phyloP scores from a whole-genome alignment of 1,139 yeast species.

The Hyphopichia burtonii region DNA sequence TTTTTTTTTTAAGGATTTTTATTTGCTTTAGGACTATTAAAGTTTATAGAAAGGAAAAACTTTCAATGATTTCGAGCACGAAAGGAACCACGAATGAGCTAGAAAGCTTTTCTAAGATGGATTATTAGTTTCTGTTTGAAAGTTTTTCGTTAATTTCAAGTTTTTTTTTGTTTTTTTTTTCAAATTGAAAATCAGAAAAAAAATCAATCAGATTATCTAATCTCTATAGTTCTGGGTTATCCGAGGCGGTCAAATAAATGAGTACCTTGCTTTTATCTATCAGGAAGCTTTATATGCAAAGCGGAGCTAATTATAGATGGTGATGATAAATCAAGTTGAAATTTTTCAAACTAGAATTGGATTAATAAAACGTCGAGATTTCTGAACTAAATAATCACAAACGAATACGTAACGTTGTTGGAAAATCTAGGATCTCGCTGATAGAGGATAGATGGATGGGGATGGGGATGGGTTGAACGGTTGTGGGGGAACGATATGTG shows the following conservation, averaged over 20 bases:
- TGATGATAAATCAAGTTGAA: slow-evolving; percentile 1
- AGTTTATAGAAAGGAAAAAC: background rate
- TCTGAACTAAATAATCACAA: background rate
- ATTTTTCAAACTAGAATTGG: background rate
- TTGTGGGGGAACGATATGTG: slow-evolving; percentile 1
- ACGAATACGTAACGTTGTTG: background rate
- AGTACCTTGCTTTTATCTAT: background rate
- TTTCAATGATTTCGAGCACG: background rate
- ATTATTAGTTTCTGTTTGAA: background rate
- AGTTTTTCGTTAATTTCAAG: background rate
- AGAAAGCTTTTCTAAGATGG: background rate
- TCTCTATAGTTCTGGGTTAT: background rate
- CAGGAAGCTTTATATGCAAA: background rate
- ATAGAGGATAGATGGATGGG: background rate
- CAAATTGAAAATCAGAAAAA: background rate
- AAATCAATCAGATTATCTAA: background rate
- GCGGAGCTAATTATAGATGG: background rate
- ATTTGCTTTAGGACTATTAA: background rate
- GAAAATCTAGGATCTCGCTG: background rate
- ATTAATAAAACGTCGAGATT: background rate
- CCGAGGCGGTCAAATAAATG: slow-evolving; percentile 3
- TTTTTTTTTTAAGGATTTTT: slow-evolving; percentile 5
- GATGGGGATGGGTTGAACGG: slow-evolving; percentile 1
- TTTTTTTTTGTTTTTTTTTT: background rate
- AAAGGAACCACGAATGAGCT: background rate